Conservation (phyloP, 768 basidiomycete genomes). For the Panaeolus papilionaceus region DNA sequence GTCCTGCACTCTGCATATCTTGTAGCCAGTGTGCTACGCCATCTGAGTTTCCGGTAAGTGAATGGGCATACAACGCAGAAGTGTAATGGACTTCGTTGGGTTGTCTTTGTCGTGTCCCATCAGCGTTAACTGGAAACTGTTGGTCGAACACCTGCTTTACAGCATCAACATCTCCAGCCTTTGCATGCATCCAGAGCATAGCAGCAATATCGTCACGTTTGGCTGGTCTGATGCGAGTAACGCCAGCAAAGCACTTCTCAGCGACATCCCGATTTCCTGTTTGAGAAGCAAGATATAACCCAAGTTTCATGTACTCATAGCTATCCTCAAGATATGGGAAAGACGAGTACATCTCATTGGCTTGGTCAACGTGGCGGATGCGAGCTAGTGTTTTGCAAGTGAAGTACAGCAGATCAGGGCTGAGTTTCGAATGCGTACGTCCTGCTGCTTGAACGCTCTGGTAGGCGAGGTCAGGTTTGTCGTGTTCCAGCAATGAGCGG, state of each 20-base stretch:
- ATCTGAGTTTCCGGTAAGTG: conserved; percentile 49
- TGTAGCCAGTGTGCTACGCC: conserved; percentile 63
- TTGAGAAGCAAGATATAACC: conserved; percentile 38
- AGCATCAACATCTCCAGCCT: conserved; percentile 44
- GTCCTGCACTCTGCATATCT: conserved; percentile 43
- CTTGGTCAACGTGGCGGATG: background rate
- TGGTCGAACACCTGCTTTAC: conserved; percentile 59
- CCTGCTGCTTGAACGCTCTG: background rate
- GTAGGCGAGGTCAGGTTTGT: background rate
- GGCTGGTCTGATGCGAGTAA: conserved; percentile 13
- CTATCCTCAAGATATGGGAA: background rate
- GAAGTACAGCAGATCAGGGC: background rate
- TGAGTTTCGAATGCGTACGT: background rate
- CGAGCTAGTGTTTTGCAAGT: conserved; percentile 1
- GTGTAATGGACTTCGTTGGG: conserved; percentile 61
- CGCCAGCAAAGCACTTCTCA: conserved; percentile 45
- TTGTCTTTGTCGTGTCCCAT: conserved; percentile 36
- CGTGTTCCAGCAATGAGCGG: background rate
- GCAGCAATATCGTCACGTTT: conserved; percentile 24
- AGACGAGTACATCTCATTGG: background rate
- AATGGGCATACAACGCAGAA: conserved; percentile 60
- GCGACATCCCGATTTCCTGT: conserved; percentile 55
- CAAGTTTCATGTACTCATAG: conserved; percentile 16
- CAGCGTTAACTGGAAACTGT: conserved; percentile 50
- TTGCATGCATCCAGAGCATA: conserved; percentile 61